Evolutionary conservation across 345 rosid species (phyloP).

Genomic region (Aquilaria yunnanensis): DNA sequence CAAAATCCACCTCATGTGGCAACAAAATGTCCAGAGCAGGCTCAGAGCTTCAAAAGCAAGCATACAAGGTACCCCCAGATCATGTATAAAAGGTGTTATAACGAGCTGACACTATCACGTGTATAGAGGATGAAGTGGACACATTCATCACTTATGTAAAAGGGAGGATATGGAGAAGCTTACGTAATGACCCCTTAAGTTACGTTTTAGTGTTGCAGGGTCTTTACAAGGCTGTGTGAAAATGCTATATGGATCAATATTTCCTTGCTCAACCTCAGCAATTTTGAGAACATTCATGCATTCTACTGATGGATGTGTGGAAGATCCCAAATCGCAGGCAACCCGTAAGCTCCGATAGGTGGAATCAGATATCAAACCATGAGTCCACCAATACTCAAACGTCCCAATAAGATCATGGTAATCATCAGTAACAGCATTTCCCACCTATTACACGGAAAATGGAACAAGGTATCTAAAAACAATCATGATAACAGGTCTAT

Average conservation of each 20-base stretch:
- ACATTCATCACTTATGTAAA: too few relatives aligned
- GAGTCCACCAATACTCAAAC: conserved; percentile 97
- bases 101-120: neutral
- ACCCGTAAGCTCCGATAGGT: conserved; percentile 51
- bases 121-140: neutral
- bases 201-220: conserved; percentile 46
- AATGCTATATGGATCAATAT: conserved; percentile 84
- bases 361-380: conserved; percentile 89
- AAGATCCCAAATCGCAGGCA: conserved; percentile 49
- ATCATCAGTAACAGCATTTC: conserved; percentile 95
- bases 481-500: too few relatives aligned
- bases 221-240: conserved; percentile 67
- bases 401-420: conserved; percentile 76
- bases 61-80: too few relatives aligned
- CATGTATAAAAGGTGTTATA: too few relatives aligned
- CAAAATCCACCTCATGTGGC: too few relatives aligned
- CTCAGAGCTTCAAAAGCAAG: too few relatives aligned
- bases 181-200: conserved; percentile 67
- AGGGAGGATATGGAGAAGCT: conserved; percentile 19
- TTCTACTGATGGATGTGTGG: conserved; percentile 62
- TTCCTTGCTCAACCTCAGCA: conserved; percentile 68
- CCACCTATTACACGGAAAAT: conserved; percentile 44
- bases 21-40: too few relatives aligned
- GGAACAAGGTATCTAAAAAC: neutral
- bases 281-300: conserved; percentile 49